Conservation (phyloP, 2,329 filamentous ascomycete species). For the Hymenoscyphus fructigenus region DNA sequence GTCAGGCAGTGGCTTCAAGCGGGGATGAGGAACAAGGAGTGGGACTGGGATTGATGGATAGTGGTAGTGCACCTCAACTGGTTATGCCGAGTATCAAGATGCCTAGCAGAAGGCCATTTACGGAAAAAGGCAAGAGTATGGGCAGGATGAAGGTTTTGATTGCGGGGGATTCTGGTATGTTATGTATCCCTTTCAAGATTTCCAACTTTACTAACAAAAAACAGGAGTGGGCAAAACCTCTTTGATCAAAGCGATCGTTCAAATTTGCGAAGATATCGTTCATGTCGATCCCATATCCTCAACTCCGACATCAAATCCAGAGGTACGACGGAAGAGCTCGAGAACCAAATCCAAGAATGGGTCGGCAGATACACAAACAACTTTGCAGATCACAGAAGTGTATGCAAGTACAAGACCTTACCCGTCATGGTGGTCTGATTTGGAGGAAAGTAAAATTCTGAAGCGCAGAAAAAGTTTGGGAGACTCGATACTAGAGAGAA, state of each 20-base stretch:
- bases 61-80: slow-evolving; percentile 68
- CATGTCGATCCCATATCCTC: slow-evolving; percentile 68
- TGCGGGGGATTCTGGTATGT: slow-evolving; percentile 71
- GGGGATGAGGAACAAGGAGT: slow-evolving; percentile 44
- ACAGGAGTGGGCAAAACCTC: slow-evolving; percentile 84
- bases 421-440: slow-evolving; percentile 84
- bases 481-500: slow-evolving; percentile 81
- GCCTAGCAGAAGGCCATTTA: slow-evolving; percentile 86
- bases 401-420: slow-evolving; percentile 82
- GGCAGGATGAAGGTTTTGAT: slow-evolving; percentile 88
- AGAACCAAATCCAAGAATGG: slow-evolving; percentile 30
- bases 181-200: neutral
- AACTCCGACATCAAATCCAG: slow-evolving; percentile 33
- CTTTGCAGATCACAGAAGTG: slow-evolving; percentile 59
- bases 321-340: slow-evolving; percentile 30
- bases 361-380: slow-evolving; percentile 33
- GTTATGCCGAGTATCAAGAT: slow-evolving; percentile 97
- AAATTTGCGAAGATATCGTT: slow-evolving; percentile 86
- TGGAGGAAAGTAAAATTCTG: slow-evolving; percentile 62
- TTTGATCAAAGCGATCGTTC: slow-evolving; percentile 83
- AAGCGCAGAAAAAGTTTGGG: slow-evolving; percentile 68
- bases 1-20: slow-evolving; percentile 37
- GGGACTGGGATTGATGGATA: slow-evolving; percentile 47
- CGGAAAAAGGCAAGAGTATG: slow-evolving; percentile 77
- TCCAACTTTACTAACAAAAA: slow-evolving; percentile 20